A percentile compares a stretch with the other conserved stretches of the same genome.
Conservation (phyloP, 371 early-diverging fungal species). For the Mortierella sp. region DNA sequence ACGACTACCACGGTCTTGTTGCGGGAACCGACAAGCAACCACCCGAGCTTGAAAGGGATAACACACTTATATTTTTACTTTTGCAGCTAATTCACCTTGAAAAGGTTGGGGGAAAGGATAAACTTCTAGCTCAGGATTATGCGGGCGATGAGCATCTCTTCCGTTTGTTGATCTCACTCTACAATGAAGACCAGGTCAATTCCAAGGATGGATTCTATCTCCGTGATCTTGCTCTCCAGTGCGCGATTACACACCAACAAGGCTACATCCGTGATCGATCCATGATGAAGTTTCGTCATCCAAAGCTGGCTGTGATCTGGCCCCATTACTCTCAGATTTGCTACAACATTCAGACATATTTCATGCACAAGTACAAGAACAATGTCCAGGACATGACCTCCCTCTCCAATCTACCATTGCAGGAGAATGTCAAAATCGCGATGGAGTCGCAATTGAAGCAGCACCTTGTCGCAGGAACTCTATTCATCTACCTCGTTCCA, state of each 20-base stretch:
- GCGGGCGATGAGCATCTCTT: slow-evolving; percentile 78
- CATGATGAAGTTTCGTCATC: slow-evolving; percentile 81
- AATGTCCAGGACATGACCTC: slow-evolving; percentile 49
- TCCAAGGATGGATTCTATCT: slow-evolving; percentile 80
- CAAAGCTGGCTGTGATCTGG: slow-evolving; percentile 71
- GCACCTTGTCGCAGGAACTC: slow-evolving; percentile 76
- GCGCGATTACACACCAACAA: slow-evolving; percentile 77
- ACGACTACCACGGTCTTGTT: slow-evolving; percentile 71
- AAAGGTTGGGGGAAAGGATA: slow-evolving; percentile 63
- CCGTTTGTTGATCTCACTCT: slow-evolving; percentile 73
- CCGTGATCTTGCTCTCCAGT: slow-evolving; percentile 81
- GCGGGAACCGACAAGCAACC: slow-evolving; percentile 29
- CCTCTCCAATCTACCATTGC: slow-evolving; percentile 65
- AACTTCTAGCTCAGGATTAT: slow-evolving; percentile 69
- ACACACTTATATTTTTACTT: slow-evolving; percentile 78
- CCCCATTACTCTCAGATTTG: slow-evolving; percentile 66
- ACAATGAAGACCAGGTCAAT: slow-evolving; percentile 79
- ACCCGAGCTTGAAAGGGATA: slow-evolving; percentile 70
- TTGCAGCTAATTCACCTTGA: slow-evolving; percentile 79
- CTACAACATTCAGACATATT: slow-evolving; percentile 65
- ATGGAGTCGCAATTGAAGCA: slow-evolving; percentile 77
- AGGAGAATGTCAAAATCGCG: slow-evolving; percentile 77
- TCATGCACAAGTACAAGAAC: slow-evolving; percentile 62
- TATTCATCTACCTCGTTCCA: slow-evolving; percentile 82
- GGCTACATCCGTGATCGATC: slow-evolving; percentile 68